Conservation (phyloP, 169 alveolate species). For the Plasmodium relictum region DNA sequence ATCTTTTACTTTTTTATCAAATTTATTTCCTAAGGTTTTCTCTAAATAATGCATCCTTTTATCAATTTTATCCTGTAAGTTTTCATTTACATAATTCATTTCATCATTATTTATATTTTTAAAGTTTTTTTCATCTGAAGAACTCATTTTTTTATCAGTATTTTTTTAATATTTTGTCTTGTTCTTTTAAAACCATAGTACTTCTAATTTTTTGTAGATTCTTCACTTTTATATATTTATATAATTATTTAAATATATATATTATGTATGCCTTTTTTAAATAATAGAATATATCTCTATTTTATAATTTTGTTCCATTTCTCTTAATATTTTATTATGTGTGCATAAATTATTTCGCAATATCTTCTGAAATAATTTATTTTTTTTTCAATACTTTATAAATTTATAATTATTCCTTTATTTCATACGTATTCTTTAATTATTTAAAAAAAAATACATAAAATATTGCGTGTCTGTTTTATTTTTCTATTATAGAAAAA, state of each 20-base stretch:
- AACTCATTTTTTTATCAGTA: not conserved
- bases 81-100: constrained; percentile 23
- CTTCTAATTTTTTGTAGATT: not conserved
- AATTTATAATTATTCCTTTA: no score
- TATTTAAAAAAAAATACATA: no score
- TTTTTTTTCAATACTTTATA: no score
- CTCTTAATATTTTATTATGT: no score
- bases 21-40: constrained; percentile 12
- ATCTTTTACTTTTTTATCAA: constrained; percentile 25
- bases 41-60: constrained; percentile 16
- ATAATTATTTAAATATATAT: not conserved
- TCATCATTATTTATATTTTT: constrained; percentile 18
- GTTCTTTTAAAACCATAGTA: not conserved
- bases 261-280: not conserved
- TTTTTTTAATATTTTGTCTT: not conserved
- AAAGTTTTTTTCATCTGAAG: not conserved
- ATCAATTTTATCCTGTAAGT: constrained; percentile 1
- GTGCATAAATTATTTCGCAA: no score
- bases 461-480: no score
- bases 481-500: no score
- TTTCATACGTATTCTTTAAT: no score
- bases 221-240: not conserved
- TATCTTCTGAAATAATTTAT: no score
- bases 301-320: not conserved
- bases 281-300: not conserved